Conservation (phyloP, 176 grass and related monocot genomes). For the Oryza meridionalis region DNA sequence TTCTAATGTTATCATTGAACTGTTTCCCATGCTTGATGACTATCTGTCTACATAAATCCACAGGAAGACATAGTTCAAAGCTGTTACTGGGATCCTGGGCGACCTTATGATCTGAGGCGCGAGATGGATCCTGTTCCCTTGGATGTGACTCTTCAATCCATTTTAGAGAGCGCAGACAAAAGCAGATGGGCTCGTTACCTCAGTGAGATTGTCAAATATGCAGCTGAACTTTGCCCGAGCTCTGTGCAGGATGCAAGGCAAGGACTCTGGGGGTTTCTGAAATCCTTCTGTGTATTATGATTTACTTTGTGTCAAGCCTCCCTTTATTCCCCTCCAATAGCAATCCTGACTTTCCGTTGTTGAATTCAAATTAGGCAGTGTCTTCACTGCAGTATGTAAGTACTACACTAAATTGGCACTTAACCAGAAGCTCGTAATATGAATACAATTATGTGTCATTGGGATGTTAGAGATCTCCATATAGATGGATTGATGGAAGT, state of each 20-base stretch:
- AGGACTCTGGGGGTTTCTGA: constrained; percentile 33
- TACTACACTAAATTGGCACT: neutral
- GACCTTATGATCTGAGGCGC: constrained; percentile 88
- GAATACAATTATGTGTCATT: constrained; percentile 23
- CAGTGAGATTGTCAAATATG: constrained; percentile 95
- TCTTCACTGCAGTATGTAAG: constrained; percentile 11
- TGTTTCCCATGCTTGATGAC: neutral
- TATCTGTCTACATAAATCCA: constrained; percentile 38
- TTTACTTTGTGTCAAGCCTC: neutral
- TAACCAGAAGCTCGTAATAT: constrained; percentile 5
- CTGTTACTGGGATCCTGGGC: constrained; percentile 94
- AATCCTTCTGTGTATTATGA: constrained; percentile 1
- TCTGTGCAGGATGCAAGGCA: constrained; percentile 95
- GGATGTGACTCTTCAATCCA: constrained; percentile 92
- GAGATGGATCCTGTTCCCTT: constrained; percentile 93
- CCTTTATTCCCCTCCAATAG: neutral
- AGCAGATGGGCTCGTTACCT: constrained; percentile 95
- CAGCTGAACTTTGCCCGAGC: constrained; percentile 85
- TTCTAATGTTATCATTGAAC: constrained; percentile 17
- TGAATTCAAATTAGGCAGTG: neutral
- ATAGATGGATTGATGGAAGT: constrained; percentile 21
- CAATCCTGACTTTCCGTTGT: constrained; percentile 3
- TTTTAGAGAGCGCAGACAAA: constrained; percentile 91
- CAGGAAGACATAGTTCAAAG: constrained; percentile 99
- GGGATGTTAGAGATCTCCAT: constrained; percentile 14